phyloP scores from a whole-genome alignment of 768 basidiomycete genomes.

The Calocera viscosa region DNA sequence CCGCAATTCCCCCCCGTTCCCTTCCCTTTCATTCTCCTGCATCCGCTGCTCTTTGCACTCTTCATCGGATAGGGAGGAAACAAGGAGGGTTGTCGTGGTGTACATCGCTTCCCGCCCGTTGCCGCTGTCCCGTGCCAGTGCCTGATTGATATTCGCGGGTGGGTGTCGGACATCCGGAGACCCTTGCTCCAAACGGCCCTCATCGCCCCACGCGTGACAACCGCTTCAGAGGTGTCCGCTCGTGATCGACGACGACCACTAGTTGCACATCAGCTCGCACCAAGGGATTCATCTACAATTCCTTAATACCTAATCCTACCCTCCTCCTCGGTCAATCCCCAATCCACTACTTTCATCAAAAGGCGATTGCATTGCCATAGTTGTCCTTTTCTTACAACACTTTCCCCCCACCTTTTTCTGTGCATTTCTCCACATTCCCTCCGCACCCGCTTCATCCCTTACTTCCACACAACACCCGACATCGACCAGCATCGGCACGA shows the following conservation, averaged over 20 bases:
- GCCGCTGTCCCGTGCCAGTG: not conserved
- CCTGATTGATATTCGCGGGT: not conserved
- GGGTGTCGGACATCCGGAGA: not conserved
- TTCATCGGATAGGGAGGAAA: not conserved
- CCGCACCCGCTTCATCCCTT: not conserved
- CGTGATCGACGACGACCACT: conserved; percentile 9
- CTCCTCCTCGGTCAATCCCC: not conserved
- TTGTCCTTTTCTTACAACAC: not conserved
- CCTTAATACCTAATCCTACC: conserved; percentile 5
- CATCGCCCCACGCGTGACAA: conserved; percentile 5
- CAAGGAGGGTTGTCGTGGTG: not conserved
- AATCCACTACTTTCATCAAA: not conserved
- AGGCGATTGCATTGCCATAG: conserved; percentile 7
- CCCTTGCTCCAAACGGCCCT: not conserved
- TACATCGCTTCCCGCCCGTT: not conserved
- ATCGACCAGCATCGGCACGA: not conserved
- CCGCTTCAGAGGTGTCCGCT: not conserved
- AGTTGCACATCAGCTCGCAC: not conserved
- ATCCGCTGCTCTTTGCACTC: not conserved
- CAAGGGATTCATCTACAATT: conserved; percentile 6
- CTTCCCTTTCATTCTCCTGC: no score
- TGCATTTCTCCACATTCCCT: conserved; percentile 6
- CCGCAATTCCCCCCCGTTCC: no score
- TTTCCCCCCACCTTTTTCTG: not conserved
- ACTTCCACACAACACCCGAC: not conserved